Percentiles rank a stretch among this genome's conserved stretches.
These are phyloP conservation scores for Nigrograna mackinnonii DNA, from an alignment of 2,329 filamentous ascomycete genomes.

Conservation along the genomic window DNA sequence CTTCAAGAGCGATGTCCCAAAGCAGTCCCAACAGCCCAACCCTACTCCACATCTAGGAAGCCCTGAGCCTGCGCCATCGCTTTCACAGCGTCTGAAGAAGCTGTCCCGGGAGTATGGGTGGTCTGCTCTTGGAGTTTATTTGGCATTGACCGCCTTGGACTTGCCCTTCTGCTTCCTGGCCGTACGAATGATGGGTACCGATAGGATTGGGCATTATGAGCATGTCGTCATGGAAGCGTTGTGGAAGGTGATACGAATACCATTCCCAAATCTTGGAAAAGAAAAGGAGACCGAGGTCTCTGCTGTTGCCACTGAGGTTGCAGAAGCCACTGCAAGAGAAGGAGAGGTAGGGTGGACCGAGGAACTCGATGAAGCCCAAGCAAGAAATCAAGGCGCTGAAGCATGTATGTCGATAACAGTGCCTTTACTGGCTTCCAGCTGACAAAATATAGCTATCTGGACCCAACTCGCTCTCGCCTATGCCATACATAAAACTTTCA, in stretches of 20 bases:
- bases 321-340: slow-evolving; percentile 31
- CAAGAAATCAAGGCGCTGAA: slow-evolving; percentile 62
- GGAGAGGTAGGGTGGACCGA: slow-evolving; percentile 26
- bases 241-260: slow-evolving; percentile 63
- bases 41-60: slow-evolving; percentile 45
- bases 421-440: slow-evolving; percentile 13
- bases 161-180: slow-evolving; percentile 95
- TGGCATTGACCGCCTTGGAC: slow-evolving; percentile 80
- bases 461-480: slow-evolving; percentile 94
- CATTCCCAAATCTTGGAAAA: slow-evolving; percentile 59
- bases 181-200: slow-evolving; percentile 80
- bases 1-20: slow-evolving; percentile 37
- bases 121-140: slow-evolving; percentile 89
- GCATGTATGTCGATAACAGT: slow-evolving; percentile 66
- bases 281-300: slow-evolving; percentile 48
- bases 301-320: slow-evolving; percentile 40
- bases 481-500: slow-evolving; percentile 96
- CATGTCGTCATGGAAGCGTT: slow-evolving; percentile 67
- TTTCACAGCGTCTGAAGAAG: slow-evolving; percentile 76
- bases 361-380: slow-evolving; percentile 66
- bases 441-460: slow-evolving; percentile 59
- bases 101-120: slow-evolving; percentile 93
- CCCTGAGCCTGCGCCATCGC: slow-evolving; percentile 50
- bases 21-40: slow-evolving; percentile 33
- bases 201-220: slow-evolving; percentile 78